Evolutionary conservation across 805 yeast species (phyloP).

Genomic region (Blastobotrys mokoenaii): DNA sequence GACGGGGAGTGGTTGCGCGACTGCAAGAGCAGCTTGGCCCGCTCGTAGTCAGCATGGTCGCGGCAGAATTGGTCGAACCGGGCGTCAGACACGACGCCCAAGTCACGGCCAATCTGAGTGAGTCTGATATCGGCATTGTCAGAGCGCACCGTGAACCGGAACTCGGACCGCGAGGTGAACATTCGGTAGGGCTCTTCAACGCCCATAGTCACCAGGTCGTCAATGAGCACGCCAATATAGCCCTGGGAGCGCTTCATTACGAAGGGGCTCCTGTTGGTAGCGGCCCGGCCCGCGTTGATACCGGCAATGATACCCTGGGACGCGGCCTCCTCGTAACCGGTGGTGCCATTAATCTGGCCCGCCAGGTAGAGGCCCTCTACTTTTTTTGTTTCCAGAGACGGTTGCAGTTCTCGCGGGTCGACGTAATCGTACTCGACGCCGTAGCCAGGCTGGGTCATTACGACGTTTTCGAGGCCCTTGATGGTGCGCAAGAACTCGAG

Average conservation of each 20-base stretch:
- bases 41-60: conserved; percentile 40
- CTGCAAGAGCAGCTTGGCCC: conserved; percentile 39
- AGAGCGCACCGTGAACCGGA: conserved; percentile 78
- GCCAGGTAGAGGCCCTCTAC: conserved; percentile 78
- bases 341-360: conserved; percentile 97
- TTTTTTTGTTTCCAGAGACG: conserved; percentile 72
- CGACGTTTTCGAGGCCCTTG: conserved; percentile 81
- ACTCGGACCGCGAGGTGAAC: conserved; percentile 96
- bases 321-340: conserved; percentile 98
- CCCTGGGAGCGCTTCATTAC: conserved; percentile 71
- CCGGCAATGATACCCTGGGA: conserved; percentile 96
- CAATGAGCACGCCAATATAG: conserved; percentile 84
- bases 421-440: conserved; percentile 98
- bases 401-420: conserved; percentile 79
- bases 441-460: conserved; percentile 91
- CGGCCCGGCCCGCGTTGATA: conserved; percentile 75
- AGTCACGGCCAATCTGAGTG: conserved; percentile 54
- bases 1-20: conserved; percentile 41
- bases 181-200: conserved; percentile 95
- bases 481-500: conserved; percentile 62
- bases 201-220: conserved; percentile 90
- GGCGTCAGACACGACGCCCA: conserved; percentile 57
- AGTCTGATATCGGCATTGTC: conserved; percentile 90
- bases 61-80: conserved; percentile 43
- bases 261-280: conserved; percentile 34